These are phyloP conservation scores for Zoysia matrella DNA, from an alignment of 202 grass and related monocot genomes.

Conservation along the genomic window DNA sequence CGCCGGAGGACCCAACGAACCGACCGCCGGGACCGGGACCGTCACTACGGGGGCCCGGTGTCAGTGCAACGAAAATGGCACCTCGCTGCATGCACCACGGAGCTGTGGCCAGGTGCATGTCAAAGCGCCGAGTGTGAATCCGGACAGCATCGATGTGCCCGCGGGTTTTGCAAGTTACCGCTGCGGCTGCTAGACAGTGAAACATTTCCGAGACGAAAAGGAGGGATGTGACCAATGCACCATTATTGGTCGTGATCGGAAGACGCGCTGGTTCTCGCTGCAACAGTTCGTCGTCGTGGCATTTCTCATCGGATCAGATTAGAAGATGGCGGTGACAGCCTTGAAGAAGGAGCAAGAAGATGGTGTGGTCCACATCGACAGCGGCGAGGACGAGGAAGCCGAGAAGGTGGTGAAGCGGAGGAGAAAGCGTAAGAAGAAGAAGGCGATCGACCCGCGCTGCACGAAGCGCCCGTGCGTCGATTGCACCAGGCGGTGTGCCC, in stretches of 20 bases:
- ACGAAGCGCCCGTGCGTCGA: conserved; percentile 51
- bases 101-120: not conserved
- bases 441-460: conserved; percentile 4
- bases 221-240: not conserved
- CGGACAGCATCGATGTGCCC: not conserved
- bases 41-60: not conserved
- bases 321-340: not conserved
- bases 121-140: conserved; percentile 5
- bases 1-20: not conserved
- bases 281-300: not conserved
- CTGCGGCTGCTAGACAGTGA: not conserved
- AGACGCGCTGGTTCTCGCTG: not conserved
- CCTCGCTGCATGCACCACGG: not conserved
- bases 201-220: conserved; percentile 6
- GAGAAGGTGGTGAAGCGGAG: not conserved
- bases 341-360: conserved; percentile 39
- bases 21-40: not conserved
- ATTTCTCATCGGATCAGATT: not conserved
- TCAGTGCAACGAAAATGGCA: not conserved
- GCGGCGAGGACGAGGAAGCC: not conserved
- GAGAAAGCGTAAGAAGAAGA: conserved; percentile 41
- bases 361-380: not conserved
- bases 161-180: not conserved
- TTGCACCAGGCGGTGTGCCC: conserved; percentile 47
- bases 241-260: conserved; percentile 6